Percentiles rank a stretch among this genome's conserved stretches.
Conservation (phyloP, 352 stramenopile genomes). For the Phytophthora lateralis region DNA sequence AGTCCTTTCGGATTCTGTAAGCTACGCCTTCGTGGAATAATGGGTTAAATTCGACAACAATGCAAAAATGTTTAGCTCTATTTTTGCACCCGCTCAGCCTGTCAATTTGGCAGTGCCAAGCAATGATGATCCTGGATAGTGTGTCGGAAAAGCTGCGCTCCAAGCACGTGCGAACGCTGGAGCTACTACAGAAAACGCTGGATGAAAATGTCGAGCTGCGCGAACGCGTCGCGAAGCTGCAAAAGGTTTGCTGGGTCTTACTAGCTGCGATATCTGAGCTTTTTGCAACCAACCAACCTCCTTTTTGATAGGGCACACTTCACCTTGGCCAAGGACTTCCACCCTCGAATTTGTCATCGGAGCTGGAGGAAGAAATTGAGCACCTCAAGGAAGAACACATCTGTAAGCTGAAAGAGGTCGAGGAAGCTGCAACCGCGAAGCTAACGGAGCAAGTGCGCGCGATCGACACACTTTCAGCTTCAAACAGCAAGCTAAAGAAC, state of each 20-base stretch:
- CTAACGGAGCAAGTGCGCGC: conserved; percentile 35
- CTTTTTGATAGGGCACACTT: conserved; percentile 40
- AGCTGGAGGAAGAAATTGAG: conserved; percentile 70
- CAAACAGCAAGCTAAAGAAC: conserved; percentile 62
- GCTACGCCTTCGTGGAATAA: no score
- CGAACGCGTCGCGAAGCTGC: conserved; percentile 44
- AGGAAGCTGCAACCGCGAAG: conserved; percentile 38
- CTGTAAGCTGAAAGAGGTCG: conserved; percentile 38
- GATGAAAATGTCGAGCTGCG: conserved; percentile 79
- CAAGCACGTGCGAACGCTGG: conserved; percentile 81
- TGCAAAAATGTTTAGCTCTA: not conserved
- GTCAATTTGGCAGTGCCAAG: not conserved
- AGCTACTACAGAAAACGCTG: conserved; percentile 80
- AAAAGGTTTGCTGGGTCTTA: conserved; percentile 40
- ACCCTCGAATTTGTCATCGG: conserved; percentile 47
- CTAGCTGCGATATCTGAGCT: not conserved
- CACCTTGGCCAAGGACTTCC: conserved; percentile 48
- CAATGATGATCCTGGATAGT: conserved; percentile 65
- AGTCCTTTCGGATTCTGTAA: no score
- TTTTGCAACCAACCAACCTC: not conserved
- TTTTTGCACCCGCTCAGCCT: not conserved
- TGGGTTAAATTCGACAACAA: no score
- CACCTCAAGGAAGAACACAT: conserved; percentile 53
- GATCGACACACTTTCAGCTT: conserved; percentile 38
- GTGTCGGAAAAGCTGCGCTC: conserved; percentile 73